These are phyloP conservation scores for Brasenia schreberi DNA, from an alignment of 164 flowering plant species.

Conservation along the genomic window DNA sequence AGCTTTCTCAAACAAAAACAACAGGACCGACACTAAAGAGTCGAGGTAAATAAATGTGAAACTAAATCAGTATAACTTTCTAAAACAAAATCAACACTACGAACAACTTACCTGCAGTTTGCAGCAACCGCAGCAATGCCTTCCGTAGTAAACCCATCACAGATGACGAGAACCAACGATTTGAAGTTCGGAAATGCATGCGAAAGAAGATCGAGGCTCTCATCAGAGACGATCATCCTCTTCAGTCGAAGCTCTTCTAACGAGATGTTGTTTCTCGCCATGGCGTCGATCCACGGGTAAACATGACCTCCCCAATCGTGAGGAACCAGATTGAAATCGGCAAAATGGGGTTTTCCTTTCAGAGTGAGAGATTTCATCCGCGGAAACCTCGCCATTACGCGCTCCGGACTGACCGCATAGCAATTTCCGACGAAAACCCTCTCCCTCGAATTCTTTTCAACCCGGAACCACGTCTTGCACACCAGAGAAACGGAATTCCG, in stretches of 20 bases:
- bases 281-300: constrained; percentile 59
- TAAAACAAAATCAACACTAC: background rate
- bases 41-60: background rate
- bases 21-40: background rate
- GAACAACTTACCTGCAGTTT: constrained; percentile 36
- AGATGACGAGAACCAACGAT: constrained; percentile 68
- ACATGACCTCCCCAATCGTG: constrained; percentile 80
- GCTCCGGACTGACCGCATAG: constrained; percentile 61
- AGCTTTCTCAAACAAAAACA: no score
- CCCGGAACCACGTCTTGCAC: constrained; percentile 66
- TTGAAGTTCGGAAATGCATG: constrained; percentile 58
- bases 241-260: constrained; percentile 82
- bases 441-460: constrained; percentile 58
- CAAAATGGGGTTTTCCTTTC: constrained; percentile 94
- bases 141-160: constrained; percentile 81
- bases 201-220: constrained; percentile 64
- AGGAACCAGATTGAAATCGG: constrained; percentile 84
- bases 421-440: constrained; percentile 78
- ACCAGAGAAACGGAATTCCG: constrained; percentile 72
- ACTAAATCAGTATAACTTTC: background rate
- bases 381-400: constrained; percentile 60
- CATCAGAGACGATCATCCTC: constrained; percentile 87
- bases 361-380: constrained; percentile 43
- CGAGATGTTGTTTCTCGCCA: constrained; percentile 33
- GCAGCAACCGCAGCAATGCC: constrained; percentile 89